A percentile compares a stretch with the other conserved stretches of the same genome.
phyloP scores from a whole-genome alignment of 768 basidiomycete species.

The Amanita rubescens region DNA sequence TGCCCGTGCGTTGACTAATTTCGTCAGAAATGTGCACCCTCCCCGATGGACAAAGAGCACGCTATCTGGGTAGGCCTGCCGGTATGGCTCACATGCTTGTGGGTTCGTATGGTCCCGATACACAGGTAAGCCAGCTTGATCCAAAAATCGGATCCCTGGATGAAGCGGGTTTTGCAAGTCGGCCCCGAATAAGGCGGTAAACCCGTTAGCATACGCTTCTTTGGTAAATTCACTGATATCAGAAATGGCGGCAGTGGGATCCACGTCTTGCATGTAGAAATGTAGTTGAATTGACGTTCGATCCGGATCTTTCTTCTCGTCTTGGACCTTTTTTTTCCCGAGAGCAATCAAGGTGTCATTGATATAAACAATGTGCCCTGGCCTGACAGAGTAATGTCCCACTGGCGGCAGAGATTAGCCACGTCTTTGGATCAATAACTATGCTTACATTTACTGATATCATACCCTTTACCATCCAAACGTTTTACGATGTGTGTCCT shows the following conservation, averaged over 20 bases:
- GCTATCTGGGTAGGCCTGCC: constrained; percentile 36
- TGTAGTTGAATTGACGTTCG: constrained; percentile 48
- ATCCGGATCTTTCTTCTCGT: constrained; percentile 20
- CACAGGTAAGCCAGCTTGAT: constrained; percentile 46
- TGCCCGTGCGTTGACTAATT: constrained; percentile 58
- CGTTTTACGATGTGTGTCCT: constrained; percentile 72
- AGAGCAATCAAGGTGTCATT: constrained; percentile 52
- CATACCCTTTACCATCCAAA: constrained; percentile 79
- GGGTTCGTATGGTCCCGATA: constrained; percentile 43
- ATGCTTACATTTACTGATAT: constrained; percentile 70
- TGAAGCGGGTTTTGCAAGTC: constrained; percentile 34
- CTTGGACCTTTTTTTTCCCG: constrained; percentile 20
- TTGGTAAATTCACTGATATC: constrained; percentile 23
- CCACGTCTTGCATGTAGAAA: constrained; percentile 46
- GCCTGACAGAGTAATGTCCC: constrained; percentile 71
- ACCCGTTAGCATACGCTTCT: constrained; percentile 48
- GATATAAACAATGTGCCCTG: constrained; percentile 77
- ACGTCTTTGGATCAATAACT: background rate
- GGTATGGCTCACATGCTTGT: constrained; percentile 55
- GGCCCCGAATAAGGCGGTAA: constrained; percentile 66
- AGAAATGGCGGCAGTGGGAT: constrained; percentile 34
- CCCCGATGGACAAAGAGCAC: constrained; percentile 68
- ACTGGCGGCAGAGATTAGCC: constrained; percentile 36
- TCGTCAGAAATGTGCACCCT: constrained; percentile 83
- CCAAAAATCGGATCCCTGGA: constrained; percentile 22